phyloP scores from a whole-genome alignment of 179 eudicot species.

The Sideroxylon spinosum region DNA sequence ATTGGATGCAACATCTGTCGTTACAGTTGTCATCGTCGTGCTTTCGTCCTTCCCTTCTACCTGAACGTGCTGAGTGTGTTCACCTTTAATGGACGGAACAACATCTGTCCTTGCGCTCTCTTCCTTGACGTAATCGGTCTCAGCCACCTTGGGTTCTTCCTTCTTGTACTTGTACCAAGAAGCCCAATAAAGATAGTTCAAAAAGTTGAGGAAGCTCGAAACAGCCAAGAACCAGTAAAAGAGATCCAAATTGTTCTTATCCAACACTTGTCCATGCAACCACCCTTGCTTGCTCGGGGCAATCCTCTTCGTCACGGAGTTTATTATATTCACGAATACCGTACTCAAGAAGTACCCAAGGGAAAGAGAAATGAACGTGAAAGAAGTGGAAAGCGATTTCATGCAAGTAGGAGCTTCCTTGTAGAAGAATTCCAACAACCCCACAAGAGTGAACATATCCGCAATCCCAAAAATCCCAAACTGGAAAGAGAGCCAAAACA shows the following conservation, averaged over 20 bases:
- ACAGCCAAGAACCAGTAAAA: slow-evolving; percentile 53
- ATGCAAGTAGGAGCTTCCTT: slow-evolving; percentile 44
- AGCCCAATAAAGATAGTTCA: slow-evolving; percentile 44
- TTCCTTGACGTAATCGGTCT: no score
- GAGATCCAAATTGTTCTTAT: slow-evolving; percentile 28
- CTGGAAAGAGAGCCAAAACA: slow-evolving; percentile 54
- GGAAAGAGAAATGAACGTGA: slow-evolving; percentile 42
- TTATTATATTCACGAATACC: slow-evolving; percentile 32
- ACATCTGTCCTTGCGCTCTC: no score
- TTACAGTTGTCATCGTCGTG: no score
- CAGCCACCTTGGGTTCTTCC: slow-evolving; percentile 18
- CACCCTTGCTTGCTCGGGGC: slow-evolving; percentile 35
- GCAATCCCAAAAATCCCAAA: slow-evolving; percentile 48
- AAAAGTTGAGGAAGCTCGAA: slow-evolving; percentile 36
- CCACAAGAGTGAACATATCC: slow-evolving; percentile 52
- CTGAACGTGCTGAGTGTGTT: no score
- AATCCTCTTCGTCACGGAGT: slow-evolving; percentile 30
- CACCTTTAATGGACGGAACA: no score
- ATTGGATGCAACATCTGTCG: background rate
- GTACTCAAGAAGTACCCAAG: slow-evolving; percentile 48
- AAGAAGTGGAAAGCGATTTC: slow-evolving; percentile 48
- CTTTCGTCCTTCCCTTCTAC: no score
- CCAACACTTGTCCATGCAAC: slow-evolving; percentile 28
- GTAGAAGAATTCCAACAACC: slow-evolving; percentile 50
- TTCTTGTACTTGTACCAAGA: slow-evolving; percentile 47